These are phyloP conservation scores for Penicillium crustosum DNA, from an alignment of 2,329 filamentous ascomycete species.

Conservation along the genomic window DNA sequence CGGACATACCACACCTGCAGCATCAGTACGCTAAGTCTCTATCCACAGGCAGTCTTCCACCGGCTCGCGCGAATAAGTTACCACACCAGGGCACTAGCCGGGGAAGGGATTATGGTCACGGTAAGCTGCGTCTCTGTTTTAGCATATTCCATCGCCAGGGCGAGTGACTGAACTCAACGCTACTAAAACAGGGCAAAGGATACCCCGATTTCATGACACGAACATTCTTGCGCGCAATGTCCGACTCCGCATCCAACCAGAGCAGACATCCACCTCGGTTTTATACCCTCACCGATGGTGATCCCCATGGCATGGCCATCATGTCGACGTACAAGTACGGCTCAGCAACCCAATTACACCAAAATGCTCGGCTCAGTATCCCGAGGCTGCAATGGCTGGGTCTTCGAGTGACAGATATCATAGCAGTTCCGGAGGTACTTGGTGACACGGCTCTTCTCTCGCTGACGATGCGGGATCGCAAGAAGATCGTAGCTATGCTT, in stretches of 20 bases:
- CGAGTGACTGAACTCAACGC: neutral
- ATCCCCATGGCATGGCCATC: constrained; percentile 64
- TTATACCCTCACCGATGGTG: constrained; percentile 58
- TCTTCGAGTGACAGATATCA: constrained; percentile 46
- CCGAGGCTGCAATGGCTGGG: constrained; percentile 59
- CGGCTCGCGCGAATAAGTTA: constrained; percentile 52
- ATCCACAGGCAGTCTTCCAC: constrained; percentile 59
- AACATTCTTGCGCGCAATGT: constrained; percentile 51
- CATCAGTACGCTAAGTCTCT: neutral
- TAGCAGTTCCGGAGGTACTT: constrained; percentile 27
- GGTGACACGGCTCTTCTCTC: constrained; percentile 40
- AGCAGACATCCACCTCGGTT: constrained; percentile 41
- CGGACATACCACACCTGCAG: neutral
- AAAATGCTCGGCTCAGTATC: constrained; percentile 49
- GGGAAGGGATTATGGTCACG: constrained; percentile 57
- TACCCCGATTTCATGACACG: constrained; percentile 63
- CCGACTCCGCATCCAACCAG: constrained; percentile 29
- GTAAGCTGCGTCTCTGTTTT: constrained; percentile 37
- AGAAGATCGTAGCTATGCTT: constrained; percentile 56
- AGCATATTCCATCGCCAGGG: neutral
- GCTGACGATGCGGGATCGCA: constrained; percentile 55
- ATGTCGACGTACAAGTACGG: constrained; percentile 64
- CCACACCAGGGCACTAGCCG: constrained; percentile 43
- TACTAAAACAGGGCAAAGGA: constrained; percentile 56
- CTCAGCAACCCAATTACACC: constrained; percentile 56